phyloP scores from a whole-genome alignment of 306 rosid species.

The Trichosanthes truncata region DNA sequence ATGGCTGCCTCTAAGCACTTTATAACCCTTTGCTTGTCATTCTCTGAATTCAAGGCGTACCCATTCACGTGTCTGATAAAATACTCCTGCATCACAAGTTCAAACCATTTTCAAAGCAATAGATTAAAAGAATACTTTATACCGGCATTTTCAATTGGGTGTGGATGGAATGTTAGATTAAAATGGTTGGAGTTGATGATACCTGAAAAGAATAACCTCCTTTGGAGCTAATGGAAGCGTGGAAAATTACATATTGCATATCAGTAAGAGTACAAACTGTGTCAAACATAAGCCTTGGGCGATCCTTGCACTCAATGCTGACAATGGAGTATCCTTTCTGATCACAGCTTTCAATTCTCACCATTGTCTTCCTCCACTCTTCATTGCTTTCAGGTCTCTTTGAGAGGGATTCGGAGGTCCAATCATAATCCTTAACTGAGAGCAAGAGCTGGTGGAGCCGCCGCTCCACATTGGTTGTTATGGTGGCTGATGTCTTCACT shows the following conservation, averaged over 20 bases:
- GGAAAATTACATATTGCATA: constrained; percentile 58
- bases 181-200: not conserved
- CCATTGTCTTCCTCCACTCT: constrained; percentile 27
- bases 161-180: not conserved
- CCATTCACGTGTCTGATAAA: constrained; percentile 53
- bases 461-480: constrained; percentile 44
- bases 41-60: constrained; percentile 30
- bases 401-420: constrained; percentile 3
- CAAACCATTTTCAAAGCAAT: not conserved
- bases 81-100: constrained; percentile 34
- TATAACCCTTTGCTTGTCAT: constrained; percentile 59
- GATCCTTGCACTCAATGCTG: constrained; percentile 46
- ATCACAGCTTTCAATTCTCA: constrained; percentile 44
- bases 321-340: constrained; percentile 52
- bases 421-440: constrained; percentile 37
- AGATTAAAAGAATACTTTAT: not conserved
- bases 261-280: constrained; percentile 67
- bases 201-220: constrained; percentile 49
- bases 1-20: constrained; percentile 65
- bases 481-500: constrained; percentile 24
- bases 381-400: not conserved
- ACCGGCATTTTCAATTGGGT: not conserved
- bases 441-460: constrained; percentile 67
- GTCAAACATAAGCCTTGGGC: constrained; percentile 70
- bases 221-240: constrained; percentile 39